Evolutionary conservation across 306 rosid species (phyloP).

Genomic region (Vicia faba): DNA sequence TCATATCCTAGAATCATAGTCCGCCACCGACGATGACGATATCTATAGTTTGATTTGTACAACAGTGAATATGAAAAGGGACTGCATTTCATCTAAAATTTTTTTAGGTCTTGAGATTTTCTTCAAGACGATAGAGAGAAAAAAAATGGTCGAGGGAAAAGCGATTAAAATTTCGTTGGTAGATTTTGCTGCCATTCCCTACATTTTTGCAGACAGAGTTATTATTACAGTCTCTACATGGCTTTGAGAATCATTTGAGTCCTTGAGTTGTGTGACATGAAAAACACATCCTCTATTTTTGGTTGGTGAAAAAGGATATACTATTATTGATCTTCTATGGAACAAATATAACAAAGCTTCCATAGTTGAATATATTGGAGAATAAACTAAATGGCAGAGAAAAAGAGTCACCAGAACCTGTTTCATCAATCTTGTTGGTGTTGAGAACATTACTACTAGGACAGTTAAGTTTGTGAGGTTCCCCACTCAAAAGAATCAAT

Average conservation of each 20-base stretch:
- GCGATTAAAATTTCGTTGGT: conserved; percentile 38
- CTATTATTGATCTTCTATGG: conserved; percentile 53
- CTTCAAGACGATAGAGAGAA: conserved; percentile 32
- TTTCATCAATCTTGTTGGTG: conserved; percentile 60
- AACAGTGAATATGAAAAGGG: conserved; percentile 41
- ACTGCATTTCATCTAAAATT: conserved; percentile 51
- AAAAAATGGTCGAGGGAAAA: conserved; percentile 37
- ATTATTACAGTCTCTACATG: conserved; percentile 43
- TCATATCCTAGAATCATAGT: conserved; percentile 87
- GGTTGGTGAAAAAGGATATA: conserved; percentile 62
- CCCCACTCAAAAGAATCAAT: conserved; percentile 61
- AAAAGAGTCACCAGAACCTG: conserved; percentile 36
- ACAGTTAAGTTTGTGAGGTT: conserved; percentile 57
- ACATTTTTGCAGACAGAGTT: conserved; percentile 53
- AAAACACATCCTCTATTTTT: conserved; percentile 61
- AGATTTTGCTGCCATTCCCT: conserved; percentile 51
- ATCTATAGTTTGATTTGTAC: conserved; percentile 43
- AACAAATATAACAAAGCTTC: conserved; percentile 54
- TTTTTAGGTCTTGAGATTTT: conserved; percentile 54
- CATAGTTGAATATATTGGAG: conserved; percentile 57
- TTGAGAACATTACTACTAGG: conserved; percentile 57
- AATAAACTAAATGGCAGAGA: conserved; percentile 63
- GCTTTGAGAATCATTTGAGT: conserved; percentile 54
- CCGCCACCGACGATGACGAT: conserved; percentile 24
- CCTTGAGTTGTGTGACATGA: conserved; percentile 73